phyloP scores from a whole-genome alignment of 495 filamentous ascomycete genomes.

The Poronia punctata region DNA sequence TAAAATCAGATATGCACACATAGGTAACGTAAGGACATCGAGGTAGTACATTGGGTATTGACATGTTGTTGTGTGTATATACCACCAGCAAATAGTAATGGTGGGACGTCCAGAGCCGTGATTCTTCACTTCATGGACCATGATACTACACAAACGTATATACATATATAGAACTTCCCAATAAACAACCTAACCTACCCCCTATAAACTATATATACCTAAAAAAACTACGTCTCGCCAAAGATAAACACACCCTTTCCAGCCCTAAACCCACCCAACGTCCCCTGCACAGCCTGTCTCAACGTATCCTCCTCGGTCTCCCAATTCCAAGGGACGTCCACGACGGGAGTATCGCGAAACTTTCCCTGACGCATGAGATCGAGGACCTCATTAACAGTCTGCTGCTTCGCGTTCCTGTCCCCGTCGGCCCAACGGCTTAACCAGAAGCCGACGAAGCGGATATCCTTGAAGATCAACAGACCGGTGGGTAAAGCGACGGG shows the following conservation, averaged over 20 bases:
- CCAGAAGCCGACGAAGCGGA: constrained; percentile 90
- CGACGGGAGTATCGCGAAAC: constrained; percentile 75
- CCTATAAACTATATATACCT: too few relatives aligned
- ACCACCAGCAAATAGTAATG: too few relatives aligned
- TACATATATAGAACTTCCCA: too few relatives aligned
- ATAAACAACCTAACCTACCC: background rate
- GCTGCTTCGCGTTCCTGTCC: constrained; percentile 65
- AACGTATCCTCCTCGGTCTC: constrained; percentile 60
- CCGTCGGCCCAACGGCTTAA: constrained; percentile 80
- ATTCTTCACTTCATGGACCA: too few relatives aligned
- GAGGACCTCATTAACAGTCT: constrained; percentile 75
- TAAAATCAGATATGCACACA: too few relatives aligned
- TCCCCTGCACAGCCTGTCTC: constrained; percentile 60
- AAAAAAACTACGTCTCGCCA: constrained; percentile 30
- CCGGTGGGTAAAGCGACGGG: constrained; percentile 71
- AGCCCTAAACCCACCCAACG: constrained; percentile 68
- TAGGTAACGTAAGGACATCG: too few relatives aligned
- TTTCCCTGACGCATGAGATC: constrained; percentile 62
- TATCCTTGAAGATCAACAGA: constrained; percentile 82
- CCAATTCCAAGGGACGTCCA: constrained; percentile 73
- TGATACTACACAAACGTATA: too few relatives aligned
- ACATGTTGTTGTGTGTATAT: too few relatives aligned
- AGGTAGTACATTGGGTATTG: too few relatives aligned
- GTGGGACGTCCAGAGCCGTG: too few relatives aligned
- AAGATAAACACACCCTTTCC: constrained; percentile 92